Percentiles rank a stretch among this genome's conserved stretches.
phyloP scores from a whole-genome alignment of 2,329 filamentous ascomycete genomes.

The Aureobasidium subglaciale region DNA sequence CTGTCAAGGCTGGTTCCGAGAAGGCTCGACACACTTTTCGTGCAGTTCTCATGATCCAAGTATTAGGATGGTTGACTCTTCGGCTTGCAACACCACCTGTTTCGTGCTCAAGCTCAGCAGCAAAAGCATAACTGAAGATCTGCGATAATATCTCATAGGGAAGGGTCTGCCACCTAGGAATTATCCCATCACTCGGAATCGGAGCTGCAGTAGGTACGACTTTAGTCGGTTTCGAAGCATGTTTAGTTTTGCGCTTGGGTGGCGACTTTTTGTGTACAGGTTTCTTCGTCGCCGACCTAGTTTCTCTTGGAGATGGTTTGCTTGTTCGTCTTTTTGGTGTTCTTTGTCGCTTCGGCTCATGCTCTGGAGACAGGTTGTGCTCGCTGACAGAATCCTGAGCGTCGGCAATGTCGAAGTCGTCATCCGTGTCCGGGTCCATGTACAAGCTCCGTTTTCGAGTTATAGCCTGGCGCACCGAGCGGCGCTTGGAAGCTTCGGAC shows the following conservation, averaged over 20 bases:
- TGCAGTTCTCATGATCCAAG: conserved; percentile 29
- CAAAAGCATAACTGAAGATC: conserved; percentile 29
- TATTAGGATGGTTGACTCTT: conserved; percentile 11
- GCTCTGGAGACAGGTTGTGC: background rate
- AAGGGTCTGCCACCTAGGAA: conserved; percentile 29
- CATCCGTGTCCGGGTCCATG: conserved; percentile 30
- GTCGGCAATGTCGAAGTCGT: conserved; percentile 23
- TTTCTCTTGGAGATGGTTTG: conserved; percentile 11
- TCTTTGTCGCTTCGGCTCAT: background rate
- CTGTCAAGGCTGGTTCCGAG: conserved; percentile 30
- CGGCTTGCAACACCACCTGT: conserved; percentile 3
- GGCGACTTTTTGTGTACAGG: conserved; percentile 2
- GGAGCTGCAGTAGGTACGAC: conserved; percentile 5
- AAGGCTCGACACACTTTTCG: conserved; percentile 28
- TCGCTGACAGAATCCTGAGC: background rate
- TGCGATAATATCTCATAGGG: conserved; percentile 29
- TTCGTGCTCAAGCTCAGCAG: conserved; percentile 12
- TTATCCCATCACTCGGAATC: conserved; percentile 26
- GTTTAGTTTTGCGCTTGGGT: conserved; percentile 19
- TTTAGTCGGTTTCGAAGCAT: conserved; percentile 21
- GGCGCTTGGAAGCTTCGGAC: conserved; percentile 23
- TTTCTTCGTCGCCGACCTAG: conserved; percentile 9
- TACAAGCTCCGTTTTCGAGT: conserved; percentile 29
- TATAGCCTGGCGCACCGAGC: conserved; percentile 27
- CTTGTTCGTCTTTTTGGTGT: conserved; percentile 1